phyloP scores from a whole-genome alignment of 441 rosid genomes.

The Jatropha multifida region DNA sequence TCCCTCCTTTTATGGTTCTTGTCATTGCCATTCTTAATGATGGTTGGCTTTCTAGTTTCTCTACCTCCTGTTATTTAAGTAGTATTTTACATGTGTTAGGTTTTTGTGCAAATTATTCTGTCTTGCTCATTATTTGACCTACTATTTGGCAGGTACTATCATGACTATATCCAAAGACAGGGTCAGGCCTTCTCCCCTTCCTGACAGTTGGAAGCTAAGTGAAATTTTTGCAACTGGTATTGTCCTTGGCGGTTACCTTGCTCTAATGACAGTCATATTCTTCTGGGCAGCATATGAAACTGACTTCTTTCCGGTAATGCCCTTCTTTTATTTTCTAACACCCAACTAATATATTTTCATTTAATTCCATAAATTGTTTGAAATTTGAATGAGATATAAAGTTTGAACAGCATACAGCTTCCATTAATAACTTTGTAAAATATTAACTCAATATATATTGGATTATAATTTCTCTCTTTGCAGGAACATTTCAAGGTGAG shows the following conservation, averaged over 20 bases:
- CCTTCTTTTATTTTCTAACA: background rate
- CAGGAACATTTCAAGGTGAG: constrained; percentile 68
- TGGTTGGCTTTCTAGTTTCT: constrained; percentile 38
- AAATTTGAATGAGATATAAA: background rate
- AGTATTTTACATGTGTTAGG: background rate
- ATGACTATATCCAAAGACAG: constrained; percentile 93
- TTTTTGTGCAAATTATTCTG: background rate
- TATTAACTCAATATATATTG: no score
- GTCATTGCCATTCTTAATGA: constrained; percentile 94
- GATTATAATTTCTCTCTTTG: constrained; percentile 12
- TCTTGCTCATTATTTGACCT: constrained; percentile 9
- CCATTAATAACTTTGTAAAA: no score
- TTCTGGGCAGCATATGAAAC: constrained; percentile 76
- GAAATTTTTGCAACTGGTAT: constrained; percentile 89
- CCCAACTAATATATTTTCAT: background rate
- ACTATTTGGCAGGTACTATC: constrained; percentile 50
- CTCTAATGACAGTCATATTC: constrained; percentile 71
- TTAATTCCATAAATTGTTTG: background rate
- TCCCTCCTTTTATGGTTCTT: constrained; percentile 92
- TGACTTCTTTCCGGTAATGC: constrained; percentile 64
- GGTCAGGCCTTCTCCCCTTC: constrained; percentile 86
- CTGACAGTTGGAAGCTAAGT: constrained; percentile 87
- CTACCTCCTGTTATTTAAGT: background rate
- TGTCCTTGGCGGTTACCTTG: constrained; percentile 82
- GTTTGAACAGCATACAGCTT: background rate